Evolutionary conservation across 257 asterid genomes (phyloP), one percentile per base, ranked within the genome.

Genomic region (Solanum chilense): DNA sequence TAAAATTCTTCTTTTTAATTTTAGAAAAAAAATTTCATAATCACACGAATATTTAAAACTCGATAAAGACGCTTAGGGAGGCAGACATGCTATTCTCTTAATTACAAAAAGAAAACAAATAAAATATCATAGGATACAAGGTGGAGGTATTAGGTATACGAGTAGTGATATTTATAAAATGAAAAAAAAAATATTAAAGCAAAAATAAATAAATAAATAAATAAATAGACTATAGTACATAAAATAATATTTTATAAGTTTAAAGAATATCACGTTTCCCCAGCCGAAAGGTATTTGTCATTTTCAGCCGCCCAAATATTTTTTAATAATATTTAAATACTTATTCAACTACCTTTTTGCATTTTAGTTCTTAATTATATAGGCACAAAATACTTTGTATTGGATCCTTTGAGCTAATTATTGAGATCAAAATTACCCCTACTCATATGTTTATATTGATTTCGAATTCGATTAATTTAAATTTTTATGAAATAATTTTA

Each of bases 211-310:
- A 29, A 29, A 4, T 18, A 18, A 56, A 56, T 56, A 18, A 7
- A 60, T 21, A 15, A 7, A 33, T 33, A 33, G 35, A 52, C 62
- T 52, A 31, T 14, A 35, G 49, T 23, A 23, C 35, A 75, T 75
- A 23, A 75, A 75, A 11, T 39, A 21, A 74, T 1, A 74, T 74
- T 37, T 74, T 44, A 74, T 37, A 35, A 74, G 64, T 56, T 56
- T 18, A 56, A 56, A 35, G 82, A 74, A 39, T 35, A 74, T 74
- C 82, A 74, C 82, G 31, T 21, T 75, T 76, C 35, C 83, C 35
- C 33, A n/a, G 35, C 83, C 58, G 83, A 76, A 76, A 76, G 83
- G 35, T 76, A 76, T 76, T 76, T 76, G 83, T 76, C 83, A 76
- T 41, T 76, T 76, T 76, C 83, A n/a, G 83, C 83, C 83, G 58